These are phyloP conservation scores for Hysterium pulicare DNA, from an alignment of 2,329 filamentous ascomycete genomes.

Conservation along the genomic window DNA sequence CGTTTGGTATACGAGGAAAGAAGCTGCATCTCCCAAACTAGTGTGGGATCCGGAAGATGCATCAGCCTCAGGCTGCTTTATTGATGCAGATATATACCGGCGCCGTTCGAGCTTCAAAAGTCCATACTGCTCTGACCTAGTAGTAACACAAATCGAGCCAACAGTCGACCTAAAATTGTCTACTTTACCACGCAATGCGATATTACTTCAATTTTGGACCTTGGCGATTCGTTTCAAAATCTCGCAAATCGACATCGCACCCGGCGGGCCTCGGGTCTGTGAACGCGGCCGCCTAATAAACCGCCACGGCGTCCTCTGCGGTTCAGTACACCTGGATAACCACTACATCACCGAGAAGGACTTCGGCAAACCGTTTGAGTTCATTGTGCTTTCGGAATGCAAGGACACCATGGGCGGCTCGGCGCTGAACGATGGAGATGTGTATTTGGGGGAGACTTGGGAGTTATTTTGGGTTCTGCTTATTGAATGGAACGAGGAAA, in stretches of 20 bases:
- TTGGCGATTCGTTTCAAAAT: neutral
- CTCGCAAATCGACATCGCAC: neutral
- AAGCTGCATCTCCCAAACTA: no score
- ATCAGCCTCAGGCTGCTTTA: no score
- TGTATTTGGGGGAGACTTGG: no score
- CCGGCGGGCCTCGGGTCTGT: neutral
- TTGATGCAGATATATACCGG: no score
- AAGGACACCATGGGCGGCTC: neutral
- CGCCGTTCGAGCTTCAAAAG: no score
- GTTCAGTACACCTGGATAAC: neutral
- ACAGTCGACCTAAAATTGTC: neutral
- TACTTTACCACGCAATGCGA: neutral
- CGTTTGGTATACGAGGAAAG: no score
- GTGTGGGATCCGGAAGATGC: no score
- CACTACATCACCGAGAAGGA: neutral
- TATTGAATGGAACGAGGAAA: no score
- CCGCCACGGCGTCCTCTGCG: neutral
- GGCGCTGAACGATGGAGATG: no score
- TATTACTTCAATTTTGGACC: neutral
- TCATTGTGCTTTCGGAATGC: neutral
- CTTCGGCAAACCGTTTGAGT: neutral
- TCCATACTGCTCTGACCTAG: no score
- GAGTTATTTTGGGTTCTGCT: no score
- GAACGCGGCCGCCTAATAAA: neutral
- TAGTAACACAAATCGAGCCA: neutral